Evolutionary conservation across 139 green algal species (phyloP).

Genomic region (Tetradesmus obliquus): DNA sequence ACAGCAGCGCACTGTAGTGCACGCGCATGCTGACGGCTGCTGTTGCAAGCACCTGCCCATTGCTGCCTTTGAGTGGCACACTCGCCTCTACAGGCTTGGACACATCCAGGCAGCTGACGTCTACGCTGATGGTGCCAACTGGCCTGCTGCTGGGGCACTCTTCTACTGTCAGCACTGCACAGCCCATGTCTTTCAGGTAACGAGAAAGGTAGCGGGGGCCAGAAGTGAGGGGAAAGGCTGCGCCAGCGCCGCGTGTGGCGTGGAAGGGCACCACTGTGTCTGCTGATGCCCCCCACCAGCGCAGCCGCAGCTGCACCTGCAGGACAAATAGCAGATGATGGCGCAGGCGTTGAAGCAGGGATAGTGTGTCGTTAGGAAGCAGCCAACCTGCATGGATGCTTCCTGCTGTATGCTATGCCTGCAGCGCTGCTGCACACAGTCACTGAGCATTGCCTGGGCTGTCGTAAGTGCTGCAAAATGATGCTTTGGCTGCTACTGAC

Average conservation of each 20-base stretch:
- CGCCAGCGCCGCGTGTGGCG: conserved; percentile 16
- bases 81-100: conserved; percentile 13
- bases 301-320: conserved; percentile 37
- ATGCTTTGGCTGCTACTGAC: neutral
- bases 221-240: conserved; percentile 40
- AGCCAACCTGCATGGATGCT: neutral
- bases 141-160: conserved; percentile 4
- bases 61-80: conserved; percentile 30
- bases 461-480: neutral
- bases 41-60: conserved; percentile 43
- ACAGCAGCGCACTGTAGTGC: conserved; percentile 45
- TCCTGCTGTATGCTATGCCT: neutral
- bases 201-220: conserved; percentile 45
- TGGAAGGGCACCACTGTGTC: conserved; percentile 45
- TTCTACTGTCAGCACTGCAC: conserved; percentile 26
- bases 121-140: conserved; percentile 21
- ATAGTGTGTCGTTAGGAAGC: neutral
- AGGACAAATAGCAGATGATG: neutral
- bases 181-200: conserved; percentile 51
- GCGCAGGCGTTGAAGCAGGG: neutral
- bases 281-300: conserved; percentile 40
- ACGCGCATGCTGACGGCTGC: conserved; percentile 45
- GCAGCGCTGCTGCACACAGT: no score
- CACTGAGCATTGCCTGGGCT: no score
- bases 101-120: conserved; percentile 32